Evolutionary conservation across 345 rosid genomes (phyloP), one percentile per base, ranked within the genome.

Genomic region (Alliaria petiolata): DNA sequence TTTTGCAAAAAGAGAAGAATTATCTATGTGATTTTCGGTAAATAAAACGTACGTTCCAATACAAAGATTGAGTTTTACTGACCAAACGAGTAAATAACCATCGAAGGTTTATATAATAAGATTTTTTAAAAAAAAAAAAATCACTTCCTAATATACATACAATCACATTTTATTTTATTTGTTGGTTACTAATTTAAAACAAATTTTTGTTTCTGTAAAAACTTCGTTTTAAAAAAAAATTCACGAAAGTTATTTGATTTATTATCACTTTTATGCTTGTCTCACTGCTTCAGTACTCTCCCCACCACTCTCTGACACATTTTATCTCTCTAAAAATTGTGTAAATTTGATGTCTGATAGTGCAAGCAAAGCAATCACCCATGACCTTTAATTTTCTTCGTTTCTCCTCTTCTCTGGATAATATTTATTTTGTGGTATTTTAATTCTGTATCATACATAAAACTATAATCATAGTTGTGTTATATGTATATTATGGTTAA

Each of bases 351-450:
- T 89, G 83, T 79, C 91, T 88, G 96, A 80, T 85, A 81, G 81
- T 88, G 98, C 93, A 92, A 92, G 98, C 96, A 84, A 92, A 86
- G 90, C 88, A 83, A 84, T 50, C 80, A 60, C 82, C 79, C 78
- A 57, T 55, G 55, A 53, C 74, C 67, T 75, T 67, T 40, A 49
- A 22, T 76, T 70, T 74, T 47, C 57, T 46, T 35, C 34, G 34
- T 42, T 51, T 62, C 43, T 55, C 54, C 59, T 39, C 62, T 34
- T 67, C 15, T 55, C 52, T 56, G 40, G 6, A 69, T 25, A 56
- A 15, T 46, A 30, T 58, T 47, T 30, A 5, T 42, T 16, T 33
- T 60, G 1, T 10, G 33, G 13, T 25, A 35, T 47, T 39, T n/a
- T 43, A 19, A 53, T 33, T 42, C 3, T 42, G 9, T n/a, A 30